Evolutionary conservation across 768 basidiomycete genomes (phyloP).

Genomic region (Lanmaoa pseudosensibilis): DNA sequence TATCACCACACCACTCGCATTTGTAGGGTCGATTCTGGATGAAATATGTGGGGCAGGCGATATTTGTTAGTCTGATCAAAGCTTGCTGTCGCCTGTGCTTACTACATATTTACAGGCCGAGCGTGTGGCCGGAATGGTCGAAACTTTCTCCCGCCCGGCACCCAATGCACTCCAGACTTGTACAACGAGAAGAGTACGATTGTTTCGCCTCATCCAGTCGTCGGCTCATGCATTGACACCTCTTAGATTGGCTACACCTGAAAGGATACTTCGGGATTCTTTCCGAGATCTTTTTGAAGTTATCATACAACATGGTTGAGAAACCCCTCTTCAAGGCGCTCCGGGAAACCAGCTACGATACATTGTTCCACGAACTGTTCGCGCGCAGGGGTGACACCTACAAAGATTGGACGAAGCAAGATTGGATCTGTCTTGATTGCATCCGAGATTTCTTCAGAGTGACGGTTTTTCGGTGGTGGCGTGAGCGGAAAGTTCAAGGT

Average conservation of each 20-base stretch:
- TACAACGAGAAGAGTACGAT: constrained; percentile 16
- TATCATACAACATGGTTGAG: constrained; percentile 1
- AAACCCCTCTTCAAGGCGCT: constrained; percentile 8
- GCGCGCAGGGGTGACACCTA: constrained; percentile 1
- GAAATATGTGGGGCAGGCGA: constrained; percentile 7
- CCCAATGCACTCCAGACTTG: constrained; percentile 1
- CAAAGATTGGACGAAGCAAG: constrained; percentile 6
- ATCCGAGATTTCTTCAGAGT: constrained; percentile 4
- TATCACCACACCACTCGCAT: background rate
- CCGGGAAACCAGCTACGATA: constrained; percentile 1
- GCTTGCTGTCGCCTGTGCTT: background rate
- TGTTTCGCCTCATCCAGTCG: background rate
- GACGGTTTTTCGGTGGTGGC: constrained; percentile 14
- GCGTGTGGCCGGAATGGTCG: background rate
- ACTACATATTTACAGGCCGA: constrained; percentile 1
- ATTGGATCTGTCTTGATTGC: constrained; percentile 10
- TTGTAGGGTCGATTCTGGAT: constrained; percentile 17
- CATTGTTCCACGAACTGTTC: constrained; percentile 10
- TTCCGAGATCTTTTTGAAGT: background rate
- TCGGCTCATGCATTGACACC: background rate
- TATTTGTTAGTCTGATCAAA: constrained; percentile 3
- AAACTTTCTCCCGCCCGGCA: background rate
- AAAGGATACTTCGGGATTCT: constrained; percentile 1
- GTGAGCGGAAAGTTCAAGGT: constrained; percentile 9
- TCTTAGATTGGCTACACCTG: constrained; percentile 11